phyloP scores from a whole-genome alignment of 2,329 filamentous ascomycete species.

The Colletotrichum abscissum region DNA sequence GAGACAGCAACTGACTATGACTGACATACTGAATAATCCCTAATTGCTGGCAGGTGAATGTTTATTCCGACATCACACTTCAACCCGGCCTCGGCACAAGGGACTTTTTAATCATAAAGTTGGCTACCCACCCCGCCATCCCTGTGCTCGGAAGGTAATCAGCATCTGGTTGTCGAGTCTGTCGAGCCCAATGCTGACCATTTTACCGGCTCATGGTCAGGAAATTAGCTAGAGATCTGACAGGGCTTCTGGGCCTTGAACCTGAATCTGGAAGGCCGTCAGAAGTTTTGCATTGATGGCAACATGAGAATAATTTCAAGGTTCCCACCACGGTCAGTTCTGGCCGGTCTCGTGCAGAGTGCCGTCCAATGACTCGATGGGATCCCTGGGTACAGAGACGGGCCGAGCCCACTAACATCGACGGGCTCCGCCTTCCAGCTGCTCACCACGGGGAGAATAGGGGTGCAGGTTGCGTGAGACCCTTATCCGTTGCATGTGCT shows the following conservation, averaged over 20 bases:
- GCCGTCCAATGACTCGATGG: constrained; percentile 23
- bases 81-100: no score
- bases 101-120: neutral
- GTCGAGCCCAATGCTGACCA: neutral
- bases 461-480: constrained; percentile 18
- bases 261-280: constrained; percentile 17
- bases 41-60: neutral
- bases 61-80: neutral
- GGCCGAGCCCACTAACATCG: constrained; percentile 24
- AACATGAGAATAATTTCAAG: constrained; percentile 33
- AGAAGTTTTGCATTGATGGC: constrained; percentile 26
- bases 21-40: neutral
- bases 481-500: constrained; percentile 19
- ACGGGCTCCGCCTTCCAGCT: constrained; percentile 22
- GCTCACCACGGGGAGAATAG: constrained; percentile 14
- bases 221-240: neutral
- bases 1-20: neutral
- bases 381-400: constrained; percentile 17
- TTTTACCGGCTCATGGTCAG: neutral
- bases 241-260: neutral
- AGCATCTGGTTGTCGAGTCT: neutral
- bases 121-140: neutral
- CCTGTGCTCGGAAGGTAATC: neutral
- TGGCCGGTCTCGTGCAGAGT: constrained; percentile 22
- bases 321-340: constrained; percentile 27